A percentile compares a stretch with the other conserved stretches of the same genome.
phyloP scores from a whole-genome alignment of 2,329 filamentous ascomycete genomes.

The Seiridium cupressi region DNA sequence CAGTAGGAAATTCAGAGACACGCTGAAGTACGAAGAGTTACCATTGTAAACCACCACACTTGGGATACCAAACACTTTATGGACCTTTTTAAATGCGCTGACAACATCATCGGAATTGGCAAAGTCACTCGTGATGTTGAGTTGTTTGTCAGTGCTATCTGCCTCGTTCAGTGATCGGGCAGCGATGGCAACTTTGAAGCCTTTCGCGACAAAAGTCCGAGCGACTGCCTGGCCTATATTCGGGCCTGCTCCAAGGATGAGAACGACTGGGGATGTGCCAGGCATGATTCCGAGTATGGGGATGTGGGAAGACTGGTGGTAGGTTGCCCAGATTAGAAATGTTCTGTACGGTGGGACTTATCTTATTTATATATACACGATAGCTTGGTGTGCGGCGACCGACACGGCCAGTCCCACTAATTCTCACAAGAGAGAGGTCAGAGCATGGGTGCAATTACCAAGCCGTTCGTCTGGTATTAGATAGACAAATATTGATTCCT shows the following conservation, averaged over 20 bases:
- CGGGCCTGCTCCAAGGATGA: constrained; percentile 42
- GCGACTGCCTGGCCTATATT: constrained; percentile 36
- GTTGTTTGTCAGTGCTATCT: constrained; percentile 22
- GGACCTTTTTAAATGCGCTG: constrained; percentile 35
- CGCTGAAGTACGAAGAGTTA: constrained; percentile 11
- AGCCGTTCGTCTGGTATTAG: no score
- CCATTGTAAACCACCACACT: constrained; percentile 43
- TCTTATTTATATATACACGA: no score
- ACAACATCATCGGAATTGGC: constrained; percentile 30
- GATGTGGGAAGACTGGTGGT: no score
- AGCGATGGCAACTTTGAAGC: constrained; percentile 40
- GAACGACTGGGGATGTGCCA: constrained; percentile 21
- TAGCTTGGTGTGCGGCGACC: no score
- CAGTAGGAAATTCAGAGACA: not conserved
- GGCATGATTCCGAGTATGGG: constrained; percentile 8
- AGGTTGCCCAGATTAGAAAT: no score
- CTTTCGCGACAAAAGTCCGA: constrained; percentile 34
- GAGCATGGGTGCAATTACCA: no score
- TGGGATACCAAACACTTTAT: constrained; percentile 30
- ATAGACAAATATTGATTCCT: no score
- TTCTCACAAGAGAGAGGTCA: no score
- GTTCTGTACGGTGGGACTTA: no score
- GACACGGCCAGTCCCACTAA: no score
- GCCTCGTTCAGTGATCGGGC: constrained; percentile 30
- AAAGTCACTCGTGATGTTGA: constrained; percentile 35